phyloP scores from a whole-genome alignment of 257 asterid genomes.

The Gentiana straminea region DNA sequence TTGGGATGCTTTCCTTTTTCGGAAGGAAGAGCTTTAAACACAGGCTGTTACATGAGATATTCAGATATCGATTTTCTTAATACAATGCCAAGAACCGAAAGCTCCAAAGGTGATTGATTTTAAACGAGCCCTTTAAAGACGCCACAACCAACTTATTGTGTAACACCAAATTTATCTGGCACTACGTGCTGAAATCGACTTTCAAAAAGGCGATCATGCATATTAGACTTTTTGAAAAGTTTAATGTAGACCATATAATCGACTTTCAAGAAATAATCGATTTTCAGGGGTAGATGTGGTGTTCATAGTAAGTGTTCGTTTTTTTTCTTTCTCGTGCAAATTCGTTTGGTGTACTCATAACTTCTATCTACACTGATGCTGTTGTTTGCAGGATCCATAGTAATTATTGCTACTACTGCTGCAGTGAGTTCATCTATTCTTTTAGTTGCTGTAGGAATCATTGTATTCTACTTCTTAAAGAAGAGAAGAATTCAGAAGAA shows the following conservation, averaged over 20 bases:
- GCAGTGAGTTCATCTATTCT: conserved; percentile 45
- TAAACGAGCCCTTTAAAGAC: background rate
- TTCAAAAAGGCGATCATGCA: too few relatives aligned
- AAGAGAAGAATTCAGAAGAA: conserved; percentile 43
- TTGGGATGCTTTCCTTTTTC: conserved; percentile 36
- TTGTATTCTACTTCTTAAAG: conserved; percentile 49
- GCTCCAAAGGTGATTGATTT: conserved; percentile 44
- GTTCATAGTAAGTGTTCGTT: too few relatives aligned
- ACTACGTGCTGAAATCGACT: too few relatives aligned
- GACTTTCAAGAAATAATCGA: too few relatives aligned
- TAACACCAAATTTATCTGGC: too few relatives aligned
- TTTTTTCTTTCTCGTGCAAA: too few relatives aligned
- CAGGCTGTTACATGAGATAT: conserved; percentile 43
- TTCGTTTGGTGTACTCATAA: too few relatives aligned
- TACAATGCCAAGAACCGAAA: conserved; percentile 27
- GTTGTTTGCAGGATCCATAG: conserved; percentile 32
- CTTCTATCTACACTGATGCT: background rate
- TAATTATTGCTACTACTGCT: conserved; percentile 27
- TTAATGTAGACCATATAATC: too few relatives aligned
- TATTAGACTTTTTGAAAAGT: too few relatives aligned
- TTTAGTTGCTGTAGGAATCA: conserved; percentile 29
- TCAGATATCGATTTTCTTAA: conserved; percentile 35
- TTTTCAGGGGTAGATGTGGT: too few relatives aligned
- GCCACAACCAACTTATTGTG: too few relatives aligned
- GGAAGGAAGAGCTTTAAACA: conserved; percentile 33